These are phyloP conservation scores for Russula ochroleuca DNA, from an alignment of 768 basidiomycete species.

Conservation along the genomic window DNA sequence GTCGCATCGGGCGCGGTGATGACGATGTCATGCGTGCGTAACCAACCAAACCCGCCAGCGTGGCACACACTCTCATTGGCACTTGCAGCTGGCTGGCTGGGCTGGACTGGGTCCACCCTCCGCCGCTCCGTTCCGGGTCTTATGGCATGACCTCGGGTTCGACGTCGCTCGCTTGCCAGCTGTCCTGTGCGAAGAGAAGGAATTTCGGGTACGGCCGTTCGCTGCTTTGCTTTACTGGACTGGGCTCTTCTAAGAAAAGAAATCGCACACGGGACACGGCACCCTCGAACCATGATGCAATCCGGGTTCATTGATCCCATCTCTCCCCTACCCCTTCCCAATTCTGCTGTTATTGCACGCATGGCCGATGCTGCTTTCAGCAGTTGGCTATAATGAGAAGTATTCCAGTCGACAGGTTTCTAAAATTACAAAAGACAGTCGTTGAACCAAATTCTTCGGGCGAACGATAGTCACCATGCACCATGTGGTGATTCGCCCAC, in stretches of 20 bases:
- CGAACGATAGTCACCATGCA: neutral
- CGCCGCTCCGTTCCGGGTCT: neutral
- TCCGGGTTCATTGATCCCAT: neutral
- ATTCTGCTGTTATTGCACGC: neutral
- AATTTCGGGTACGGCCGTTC: neutral
- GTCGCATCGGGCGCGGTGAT: too few species aligned
- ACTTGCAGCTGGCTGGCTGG: neutral
- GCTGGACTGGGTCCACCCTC: neutral
- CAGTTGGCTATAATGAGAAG: neutral
- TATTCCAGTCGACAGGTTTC: neutral
- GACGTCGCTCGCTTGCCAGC: neutral
- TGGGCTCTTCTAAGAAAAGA: neutral
- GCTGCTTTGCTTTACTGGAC: too few species aligned
- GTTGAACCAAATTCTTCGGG: neutral
- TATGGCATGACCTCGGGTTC: neutral
- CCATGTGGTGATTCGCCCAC: slow-evolving; percentile 7
- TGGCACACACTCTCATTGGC: neutral
- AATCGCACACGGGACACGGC: neutral
- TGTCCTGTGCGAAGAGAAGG: neutral
- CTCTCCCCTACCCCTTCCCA: neutral
- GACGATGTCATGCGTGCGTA: neutral
- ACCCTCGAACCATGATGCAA: neutral
- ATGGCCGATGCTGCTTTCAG: neutral
- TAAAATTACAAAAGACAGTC: neutral
- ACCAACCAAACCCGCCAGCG: neutral